Percentiles rank a stretch among this genome's conserved stretches.
phyloP scores from a whole-genome alignment of 345 rosid genomes.

The Turnera subulata region DNA sequence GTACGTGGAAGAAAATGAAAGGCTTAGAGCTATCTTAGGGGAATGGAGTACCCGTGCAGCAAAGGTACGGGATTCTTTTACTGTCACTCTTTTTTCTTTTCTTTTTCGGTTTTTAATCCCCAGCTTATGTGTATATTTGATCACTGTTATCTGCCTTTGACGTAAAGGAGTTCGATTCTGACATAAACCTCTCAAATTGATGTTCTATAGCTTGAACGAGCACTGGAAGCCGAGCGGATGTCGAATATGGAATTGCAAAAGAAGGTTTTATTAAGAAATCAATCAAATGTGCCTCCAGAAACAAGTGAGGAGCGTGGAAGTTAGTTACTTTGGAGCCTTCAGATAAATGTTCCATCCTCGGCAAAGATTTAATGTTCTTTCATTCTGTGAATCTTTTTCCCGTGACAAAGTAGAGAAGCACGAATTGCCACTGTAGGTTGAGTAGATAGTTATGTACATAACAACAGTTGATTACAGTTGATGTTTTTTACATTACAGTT shows the following conservation, averaged over 20 bases:
- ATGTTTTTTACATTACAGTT: too few species aligned
- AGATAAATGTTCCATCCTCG: too few species aligned
- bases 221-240: conserved; percentile 77
- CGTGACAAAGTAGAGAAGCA: too few species aligned
- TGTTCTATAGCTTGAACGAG: conserved; percentile 66
- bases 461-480: too few species aligned
- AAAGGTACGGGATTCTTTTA: conserved; percentile 70
- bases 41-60: conserved; percentile 95
- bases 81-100: too few species aligned
- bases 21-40: conserved; percentile 81
- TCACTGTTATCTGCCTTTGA: background rate
- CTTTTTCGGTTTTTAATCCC: conserved; percentile 1
- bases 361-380: too few species aligned
- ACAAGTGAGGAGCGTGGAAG: conserved; percentile 22
- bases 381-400: too few species aligned
- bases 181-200: background rate
- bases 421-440: too few species aligned
- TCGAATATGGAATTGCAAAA: conserved; percentile 76
- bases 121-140: background rate
- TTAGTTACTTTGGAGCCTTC: background rate
- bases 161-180: background rate
- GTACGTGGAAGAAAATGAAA: conserved; percentile 93
- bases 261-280: conserved; percentile 40
- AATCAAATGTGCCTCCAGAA: conserved; percentile 20
- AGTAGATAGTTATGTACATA: too few species aligned